Percentiles rank a stretch among this genome's conserved stretches.
Conservation (phyloP, 768 basidiomycete species). For the Strobilomyces dryophilus region DNA sequence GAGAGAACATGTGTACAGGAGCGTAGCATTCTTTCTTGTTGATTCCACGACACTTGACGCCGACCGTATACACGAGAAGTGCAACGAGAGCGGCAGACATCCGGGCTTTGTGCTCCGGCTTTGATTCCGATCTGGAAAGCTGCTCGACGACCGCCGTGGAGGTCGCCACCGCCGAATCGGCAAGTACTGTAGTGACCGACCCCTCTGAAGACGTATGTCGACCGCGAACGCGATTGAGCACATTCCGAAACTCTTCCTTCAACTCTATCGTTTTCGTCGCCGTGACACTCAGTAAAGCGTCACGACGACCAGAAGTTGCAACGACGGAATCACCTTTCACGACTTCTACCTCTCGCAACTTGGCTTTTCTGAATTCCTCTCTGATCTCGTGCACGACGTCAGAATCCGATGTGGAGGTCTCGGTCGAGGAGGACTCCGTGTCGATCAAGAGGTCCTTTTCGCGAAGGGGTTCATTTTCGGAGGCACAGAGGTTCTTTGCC, state of each 20-base stretch:
- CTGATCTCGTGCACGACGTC: constrained; percentile 23
- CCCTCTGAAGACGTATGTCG: constrained; percentile 22
- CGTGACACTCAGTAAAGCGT: constrained; percentile 12
- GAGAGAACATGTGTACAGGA: constrained; percentile 86
- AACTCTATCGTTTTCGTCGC: constrained; percentile 26
- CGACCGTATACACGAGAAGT: constrained; percentile 90
- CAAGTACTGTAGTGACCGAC: constrained; percentile 15
- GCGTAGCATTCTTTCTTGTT: constrained; percentile 83
- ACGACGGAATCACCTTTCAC: constrained; percentile 30
- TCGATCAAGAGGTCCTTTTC: constrained; percentile 35
- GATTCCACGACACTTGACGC: constrained; percentile 90
- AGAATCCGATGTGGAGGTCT: constrained; percentile 34
- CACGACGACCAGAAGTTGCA: not conserved
- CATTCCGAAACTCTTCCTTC: constrained; percentile 36
- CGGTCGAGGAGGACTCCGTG: constrained; percentile 40
- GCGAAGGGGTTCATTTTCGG: constrained; percentile 33
- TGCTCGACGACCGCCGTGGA: constrained; percentile 18
- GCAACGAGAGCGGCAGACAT: constrained; percentile 74
- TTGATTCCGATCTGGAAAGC: constrained; percentile 10
- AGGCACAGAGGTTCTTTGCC: constrained; percentile 75
- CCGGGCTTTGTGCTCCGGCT: constrained; percentile 41
- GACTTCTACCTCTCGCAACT: constrained; percentile 29
- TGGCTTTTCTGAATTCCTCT: constrained; percentile 27
- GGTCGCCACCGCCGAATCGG: constrained; percentile 3
- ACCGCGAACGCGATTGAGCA: constrained; percentile 40